These are phyloP conservation scores for Oryza meyeriana DNA, from an alignment of 176 grass and related monocot species.

Conservation along the genomic window DNA sequence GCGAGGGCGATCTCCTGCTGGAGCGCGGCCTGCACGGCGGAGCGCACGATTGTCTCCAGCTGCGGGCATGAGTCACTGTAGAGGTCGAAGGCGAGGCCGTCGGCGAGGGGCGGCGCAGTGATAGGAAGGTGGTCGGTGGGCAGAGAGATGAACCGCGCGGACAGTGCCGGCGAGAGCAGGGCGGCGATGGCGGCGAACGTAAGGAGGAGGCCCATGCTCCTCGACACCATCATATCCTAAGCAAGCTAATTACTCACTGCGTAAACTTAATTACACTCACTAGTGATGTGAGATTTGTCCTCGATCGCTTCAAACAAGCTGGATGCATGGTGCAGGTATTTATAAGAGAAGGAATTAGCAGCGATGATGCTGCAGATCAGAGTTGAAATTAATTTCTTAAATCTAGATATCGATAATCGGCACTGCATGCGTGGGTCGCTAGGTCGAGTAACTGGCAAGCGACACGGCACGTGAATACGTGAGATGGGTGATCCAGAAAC, in stretches of 20 bases:
- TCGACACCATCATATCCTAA: neutral
- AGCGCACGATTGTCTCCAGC: conserved; percentile 13
- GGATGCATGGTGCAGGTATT: neutral
- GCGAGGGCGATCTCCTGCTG: conserved; percentile 12
- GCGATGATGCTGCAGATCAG: neutral
- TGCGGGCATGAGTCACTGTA: conserved; percentile 9
- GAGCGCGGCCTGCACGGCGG: conserved; percentile 11
- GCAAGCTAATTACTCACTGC: neutral
- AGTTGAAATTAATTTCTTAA: neutral
- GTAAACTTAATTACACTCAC: neutral
- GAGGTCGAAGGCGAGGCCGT: conserved; percentile 12
- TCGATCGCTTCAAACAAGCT: neutral
- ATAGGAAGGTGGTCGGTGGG: neutral
- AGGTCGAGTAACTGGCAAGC: neutral
- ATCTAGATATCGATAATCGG: neutral
- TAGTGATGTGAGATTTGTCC: neutral
- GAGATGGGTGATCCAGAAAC: neutral
- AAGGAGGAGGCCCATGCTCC: neutral
- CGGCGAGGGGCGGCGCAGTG: neutral
- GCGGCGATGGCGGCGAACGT: neutral
- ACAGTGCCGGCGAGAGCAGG: conserved; percentile 4
- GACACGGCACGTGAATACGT: neutral
- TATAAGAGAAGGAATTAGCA: neutral
- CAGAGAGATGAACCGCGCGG: neutral
- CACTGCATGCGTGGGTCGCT: neutral